Conservation (phyloP, 768 basidiomycete species). For the Tricholoma sp. region DNA sequence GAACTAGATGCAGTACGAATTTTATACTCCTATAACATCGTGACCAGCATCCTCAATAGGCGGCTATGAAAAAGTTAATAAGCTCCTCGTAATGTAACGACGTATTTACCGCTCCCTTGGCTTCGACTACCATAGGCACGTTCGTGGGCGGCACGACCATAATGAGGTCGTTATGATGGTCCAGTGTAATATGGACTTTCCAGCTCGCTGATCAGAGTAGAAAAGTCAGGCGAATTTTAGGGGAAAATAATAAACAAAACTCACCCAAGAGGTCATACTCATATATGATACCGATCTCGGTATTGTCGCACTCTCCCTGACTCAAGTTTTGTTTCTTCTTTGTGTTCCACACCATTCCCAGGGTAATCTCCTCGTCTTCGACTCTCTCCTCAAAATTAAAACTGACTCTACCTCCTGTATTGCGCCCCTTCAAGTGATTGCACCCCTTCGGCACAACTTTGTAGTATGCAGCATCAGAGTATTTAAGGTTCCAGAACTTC, state of each 20-base stretch:
- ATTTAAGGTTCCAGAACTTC: background rate
- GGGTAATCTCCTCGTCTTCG: constrained; percentile 2
- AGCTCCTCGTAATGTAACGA: background rate
- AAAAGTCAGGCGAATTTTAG: background rate
- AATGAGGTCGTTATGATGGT: background rate
- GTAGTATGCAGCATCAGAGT: background rate
- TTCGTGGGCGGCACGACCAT: background rate
- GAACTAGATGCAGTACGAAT: background rate
- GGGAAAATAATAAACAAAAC: background rate
- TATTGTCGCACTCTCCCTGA: background rate
- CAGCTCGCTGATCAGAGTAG: background rate
- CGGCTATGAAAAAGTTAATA: background rate
- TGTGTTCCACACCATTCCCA: background rate
- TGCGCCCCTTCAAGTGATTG: background rate
- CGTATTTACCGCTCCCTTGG: background rate
- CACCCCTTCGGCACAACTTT: background rate
- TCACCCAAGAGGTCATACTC: constrained; percentile 3
- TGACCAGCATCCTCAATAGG: background rate
- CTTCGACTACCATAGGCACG: background rate
- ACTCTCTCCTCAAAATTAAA: background rate
- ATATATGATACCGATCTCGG: constrained; percentile 3
- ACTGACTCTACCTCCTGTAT: background rate
- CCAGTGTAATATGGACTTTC: background rate
- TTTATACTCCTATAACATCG: background rate
- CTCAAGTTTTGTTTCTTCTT: background rate